Evolutionary conservation across 2,329 filamentous ascomycete species (phyloP).

Genomic region (Botrytis cinerea): DNA sequence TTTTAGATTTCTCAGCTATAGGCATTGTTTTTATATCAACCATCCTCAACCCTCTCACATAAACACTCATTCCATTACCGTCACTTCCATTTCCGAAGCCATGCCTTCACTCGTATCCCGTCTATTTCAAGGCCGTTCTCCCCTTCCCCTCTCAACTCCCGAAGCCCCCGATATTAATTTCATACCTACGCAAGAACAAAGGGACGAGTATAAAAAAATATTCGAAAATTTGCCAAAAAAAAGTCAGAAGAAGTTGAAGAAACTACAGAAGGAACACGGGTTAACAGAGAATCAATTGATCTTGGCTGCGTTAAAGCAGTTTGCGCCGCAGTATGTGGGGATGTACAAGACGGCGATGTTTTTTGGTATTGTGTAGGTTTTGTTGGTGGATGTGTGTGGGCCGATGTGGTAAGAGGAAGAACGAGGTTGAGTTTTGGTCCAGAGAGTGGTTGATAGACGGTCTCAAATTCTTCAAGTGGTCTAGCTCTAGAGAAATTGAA

Average conservation of each 20-base stretch:
- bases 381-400: neutral
- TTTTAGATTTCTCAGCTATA: neutral
- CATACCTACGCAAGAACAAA: neutral
- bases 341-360: neutral
- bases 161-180: neutral
- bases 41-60: neutral
- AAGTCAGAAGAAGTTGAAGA: neutral
- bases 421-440: neutral
- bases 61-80: neutral
- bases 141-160: neutral
- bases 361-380: constrained; percentile 5
- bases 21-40: no score
- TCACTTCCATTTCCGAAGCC: neutral
- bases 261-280: neutral
- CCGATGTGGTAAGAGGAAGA: neutral
- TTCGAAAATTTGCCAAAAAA: neutral
- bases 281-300: neutral
- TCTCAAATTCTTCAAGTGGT: neutral
- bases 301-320: neutral
- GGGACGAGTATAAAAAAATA: neutral
- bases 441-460: neutral
- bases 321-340: neutral
- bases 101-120: neutral
- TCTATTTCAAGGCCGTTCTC: neutral
- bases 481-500: neutral